Evolutionary conservation across 2,329 filamentous ascomycete genomes (phyloP), one percentile per base, ranked within the genome.

Genomic region (Colletotrichum higginsianum): DNA sequence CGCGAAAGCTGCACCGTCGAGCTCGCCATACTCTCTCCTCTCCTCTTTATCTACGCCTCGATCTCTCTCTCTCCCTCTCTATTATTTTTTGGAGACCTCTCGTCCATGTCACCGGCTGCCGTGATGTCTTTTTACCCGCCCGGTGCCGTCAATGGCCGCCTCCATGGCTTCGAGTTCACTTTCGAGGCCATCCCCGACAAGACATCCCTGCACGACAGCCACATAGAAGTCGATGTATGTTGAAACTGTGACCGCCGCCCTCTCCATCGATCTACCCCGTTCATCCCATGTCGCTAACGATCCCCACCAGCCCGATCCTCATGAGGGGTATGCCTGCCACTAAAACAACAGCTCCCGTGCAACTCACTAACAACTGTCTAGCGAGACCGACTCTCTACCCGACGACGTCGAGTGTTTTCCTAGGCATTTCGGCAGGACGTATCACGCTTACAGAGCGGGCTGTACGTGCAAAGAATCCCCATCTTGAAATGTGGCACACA

Each of bases 381-480:
- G 74, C 60, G 77, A 73, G 53, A 84, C 82, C 1, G 77, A 80
- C 50, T 84, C 83, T 16, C 74, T 85, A 52, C 79, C 82, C 12
- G 83, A 84, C 44, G 84, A 83, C 72, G 79, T 85, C n/a, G 77
- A 78, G 68, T 77, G 81, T 66, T 85, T 82, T 21, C 83, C 83
- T 1, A 79, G 82, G 63, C 80, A 83, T 71, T 85, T 84, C 71
- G 84, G 85, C 13, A 80, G 84, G 40, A 86, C 84, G 2, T 86
- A 85, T 76, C 84, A 86, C 74, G 84, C 84, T 3, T 86, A 85
- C 69, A 80, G 80, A 67, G 84, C 84, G 56, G 84, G 84, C 26
- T 86, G 84, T 86, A 78, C 75, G 84, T 81, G 9, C 26, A 30
- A 38, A 13, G 16, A n/a, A 12, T 21, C 12, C 21, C 15, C 26